Evolutionary conservation across 2,329 filamentous ascomycete genomes (phyloP).

Genomic region (Hypoxylon sp.): DNA sequence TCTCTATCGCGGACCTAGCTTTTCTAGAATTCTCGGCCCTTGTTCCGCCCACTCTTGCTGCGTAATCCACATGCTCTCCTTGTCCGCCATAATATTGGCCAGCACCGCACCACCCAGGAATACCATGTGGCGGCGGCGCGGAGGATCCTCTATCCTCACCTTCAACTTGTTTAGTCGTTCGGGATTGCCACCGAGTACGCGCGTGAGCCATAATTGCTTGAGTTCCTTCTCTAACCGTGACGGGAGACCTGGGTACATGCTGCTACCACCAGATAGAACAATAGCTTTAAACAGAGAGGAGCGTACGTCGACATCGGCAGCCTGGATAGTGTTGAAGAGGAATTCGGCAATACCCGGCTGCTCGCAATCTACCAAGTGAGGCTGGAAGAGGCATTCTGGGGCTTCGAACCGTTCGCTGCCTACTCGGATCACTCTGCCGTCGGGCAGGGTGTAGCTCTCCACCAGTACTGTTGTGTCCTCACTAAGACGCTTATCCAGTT

Average conservation of each 20-base stretch:
- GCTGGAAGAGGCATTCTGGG: constrained; percentile 98
- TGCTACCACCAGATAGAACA: constrained; percentile 94
- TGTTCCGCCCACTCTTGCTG: constrained; percentile 98
- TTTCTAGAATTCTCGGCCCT: constrained; percentile 85
- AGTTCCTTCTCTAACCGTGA: constrained; percentile 97
- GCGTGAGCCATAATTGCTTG: constrained; percentile 97
- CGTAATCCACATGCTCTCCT: constrained; percentile 98
- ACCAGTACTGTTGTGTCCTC: constrained; percentile 98
- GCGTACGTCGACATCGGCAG: constrained; percentile 94
- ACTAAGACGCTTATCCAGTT: constrained; percentile 93
- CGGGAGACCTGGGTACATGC: constrained; percentile 98
- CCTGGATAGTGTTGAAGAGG: constrained; percentile 98
- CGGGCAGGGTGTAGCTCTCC: constrained; percentile 96
- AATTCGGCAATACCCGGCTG: constrained; percentile 97
- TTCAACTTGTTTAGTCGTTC: constrained; percentile 99
- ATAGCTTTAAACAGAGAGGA: constrained; percentile 96
- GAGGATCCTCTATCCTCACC: constrained; percentile 98
- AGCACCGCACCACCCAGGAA: constrained; percentile 96
- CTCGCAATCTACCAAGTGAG: constrained; percentile 96
- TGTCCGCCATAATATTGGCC: constrained; percentile 99
- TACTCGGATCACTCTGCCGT: constrained; percentile 94
- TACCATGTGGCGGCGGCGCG: constrained; percentile 97
- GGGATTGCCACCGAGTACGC: constrained; percentile 89
- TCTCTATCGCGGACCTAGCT: constrained; percentile 87
- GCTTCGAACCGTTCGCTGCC: constrained; percentile 98